Base-by-base conservation (phyloP, 192 early-diverging fungal genomes). In the Mortierella claussenii region DNA sequence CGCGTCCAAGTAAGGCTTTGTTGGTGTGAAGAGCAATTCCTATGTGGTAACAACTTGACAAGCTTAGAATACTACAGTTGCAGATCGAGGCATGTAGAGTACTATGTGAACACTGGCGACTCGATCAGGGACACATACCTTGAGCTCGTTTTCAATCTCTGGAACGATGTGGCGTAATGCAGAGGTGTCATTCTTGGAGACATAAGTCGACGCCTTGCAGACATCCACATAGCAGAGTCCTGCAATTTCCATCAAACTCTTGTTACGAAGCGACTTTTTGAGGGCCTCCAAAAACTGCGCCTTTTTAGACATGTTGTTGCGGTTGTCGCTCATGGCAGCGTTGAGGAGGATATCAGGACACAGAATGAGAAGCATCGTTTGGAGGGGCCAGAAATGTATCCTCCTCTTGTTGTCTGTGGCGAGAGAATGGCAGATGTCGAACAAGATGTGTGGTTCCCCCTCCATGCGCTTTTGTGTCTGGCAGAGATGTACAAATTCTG, bases 331-430 rank as follows among this genome's bases (percentile, higher is more conserved):
- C 79, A 82, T 86, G 57, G 82, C 83, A 48, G 86, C 90, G 60
- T 80, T 85, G 62, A 80, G 79, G 31, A 85, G 80, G 52, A 92
- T 82, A 64, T 98, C 96, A 0, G 96, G 96, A 68, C 95, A 96
- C 20, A 98, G 78, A 52, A 89, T 82, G 31, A 97, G 80, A 13
- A 98, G 85, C 87, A 95, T 87, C 0, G 91, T 91, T 80, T 93
- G 91, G 34, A 95, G 83, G 24, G 96, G 96, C 93, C 95, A 96
- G 58, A 92, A 91, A 6, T 91, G 81, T 30, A 89, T 81, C 50
- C 91, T 86, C 18, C 90, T 85, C 49, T 86, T 83, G 48, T 86
- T 88, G 44, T 92, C 84, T 32, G 73, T 76, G 24, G 92, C 90
- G 32, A 94, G 65, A 17, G 66, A 67, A 43, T 79, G 68, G 44